A percentile compares a stretch with the other conserved stretches of the same genome.
Conservation (phyloP, 192 early-diverging fungal species). For the Backusella sp. region DNA sequence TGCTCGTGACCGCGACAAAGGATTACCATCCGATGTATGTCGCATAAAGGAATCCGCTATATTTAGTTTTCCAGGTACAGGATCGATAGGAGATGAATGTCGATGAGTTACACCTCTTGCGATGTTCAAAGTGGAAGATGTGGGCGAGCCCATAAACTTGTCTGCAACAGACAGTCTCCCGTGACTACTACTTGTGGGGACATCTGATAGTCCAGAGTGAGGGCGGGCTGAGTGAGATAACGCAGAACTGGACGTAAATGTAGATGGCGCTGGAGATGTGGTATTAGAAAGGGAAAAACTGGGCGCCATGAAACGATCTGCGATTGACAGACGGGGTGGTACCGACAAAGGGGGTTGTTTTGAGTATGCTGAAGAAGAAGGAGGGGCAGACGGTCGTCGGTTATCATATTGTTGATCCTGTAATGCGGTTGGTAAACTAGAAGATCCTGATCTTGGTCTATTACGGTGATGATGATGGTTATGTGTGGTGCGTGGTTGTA, state of each 20-base stretch:
- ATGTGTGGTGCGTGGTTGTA: background rate
- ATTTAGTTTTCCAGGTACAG: slow-evolving; percentile 1
- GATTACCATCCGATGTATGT: background rate
- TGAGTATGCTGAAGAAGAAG: background rate
- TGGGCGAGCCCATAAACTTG: background rate
- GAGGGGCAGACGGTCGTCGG: background rate
- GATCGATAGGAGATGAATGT: background rate
- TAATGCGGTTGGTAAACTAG: background rate
- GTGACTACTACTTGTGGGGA: background rate
- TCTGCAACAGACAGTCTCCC: background rate
- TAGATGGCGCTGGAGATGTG: background rate
- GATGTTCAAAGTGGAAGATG: background rate
- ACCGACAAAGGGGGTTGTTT: background rate
- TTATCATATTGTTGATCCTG: background rate
- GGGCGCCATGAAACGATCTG: slow-evolving; percentile 10
- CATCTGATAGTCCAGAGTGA: background rate
- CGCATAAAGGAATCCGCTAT: slow-evolving; percentile 11
- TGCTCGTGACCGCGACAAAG: background rate
- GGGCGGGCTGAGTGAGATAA: background rate
- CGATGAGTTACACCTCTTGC: background rate
- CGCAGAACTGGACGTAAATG: background rate
- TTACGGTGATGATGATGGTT: background rate
- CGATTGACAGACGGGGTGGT: slow-evolving; percentile 6
- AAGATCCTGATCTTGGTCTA: slow-evolving; percentile 1
- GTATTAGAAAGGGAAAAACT: background rate